A percentile compares a stretch with the other conserved stretches of the same genome.
phyloP scores from a whole-genome alignment of 805 yeast species.

The Candida tibetensis region DNA sequence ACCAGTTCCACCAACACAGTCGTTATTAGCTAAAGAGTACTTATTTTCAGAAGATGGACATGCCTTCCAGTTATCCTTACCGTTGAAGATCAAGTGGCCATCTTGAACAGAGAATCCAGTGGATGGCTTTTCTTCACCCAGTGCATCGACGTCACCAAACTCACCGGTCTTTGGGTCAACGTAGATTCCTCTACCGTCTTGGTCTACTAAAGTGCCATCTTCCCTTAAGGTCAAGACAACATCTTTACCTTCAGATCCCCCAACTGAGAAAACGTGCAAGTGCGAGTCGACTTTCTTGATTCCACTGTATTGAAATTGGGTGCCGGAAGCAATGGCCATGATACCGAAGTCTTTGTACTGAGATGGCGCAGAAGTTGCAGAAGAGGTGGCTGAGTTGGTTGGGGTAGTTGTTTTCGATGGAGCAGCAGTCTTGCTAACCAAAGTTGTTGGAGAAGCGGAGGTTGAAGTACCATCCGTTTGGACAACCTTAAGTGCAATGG shows the following conservation, averaged over 20 bases:
- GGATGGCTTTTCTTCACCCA: constrained; percentile 31
- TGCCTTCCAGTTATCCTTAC: constrained; percentile 36
- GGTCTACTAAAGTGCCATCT: constrained; percentile 30
- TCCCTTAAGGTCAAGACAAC: constrained; percentile 21
- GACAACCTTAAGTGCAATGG: constrained; percentile 4
- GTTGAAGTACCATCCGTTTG: constrained; percentile 5
- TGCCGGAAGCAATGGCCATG: constrained; percentile 23
- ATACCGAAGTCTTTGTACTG: constrained; percentile 16
- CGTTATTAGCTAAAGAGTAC: constrained; percentile 24
- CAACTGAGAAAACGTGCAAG: constrained; percentile 34
- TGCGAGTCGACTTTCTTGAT: constrained; percentile 29
- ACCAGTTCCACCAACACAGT: constrained; percentile 28
- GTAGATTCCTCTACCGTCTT: constrained; percentile 26
- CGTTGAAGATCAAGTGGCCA: constrained; percentile 36
- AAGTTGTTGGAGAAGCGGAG: constrained; percentile 6
- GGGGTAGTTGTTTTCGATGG: constrained; percentile 7
- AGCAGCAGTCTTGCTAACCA: constrained; percentile 5
- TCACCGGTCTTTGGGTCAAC: constrained; percentile 31
- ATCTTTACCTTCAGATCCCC: constrained; percentile 29
- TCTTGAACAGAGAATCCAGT: constrained; percentile 38
- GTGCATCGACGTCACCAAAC: constrained; percentile 31
- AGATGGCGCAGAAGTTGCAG: constrained; percentile 6
- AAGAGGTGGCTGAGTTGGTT: constrained; percentile 3
- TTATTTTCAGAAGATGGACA: constrained; percentile 31
- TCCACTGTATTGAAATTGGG: constrained; percentile 22